Evolutionary conservation across 768 basidiomycete species (phyloP), one percentile per base, ranked within the genome.

Genomic region (Podaxis mareebaensis): DNA sequence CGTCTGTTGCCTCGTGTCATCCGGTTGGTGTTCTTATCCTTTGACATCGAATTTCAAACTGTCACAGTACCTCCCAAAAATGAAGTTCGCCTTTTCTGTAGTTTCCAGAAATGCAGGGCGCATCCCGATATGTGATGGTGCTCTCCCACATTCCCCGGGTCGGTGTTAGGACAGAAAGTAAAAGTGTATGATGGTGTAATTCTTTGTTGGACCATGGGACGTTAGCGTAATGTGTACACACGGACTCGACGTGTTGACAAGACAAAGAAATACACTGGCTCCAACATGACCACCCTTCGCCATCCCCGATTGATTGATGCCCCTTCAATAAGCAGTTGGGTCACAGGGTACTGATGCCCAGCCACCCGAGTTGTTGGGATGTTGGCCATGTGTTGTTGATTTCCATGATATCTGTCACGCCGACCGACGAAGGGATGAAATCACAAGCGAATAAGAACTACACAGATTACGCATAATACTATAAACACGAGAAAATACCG

Each of bases 221-320:
- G 11, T 38, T 20, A 22, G 42, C 4, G 13, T 17, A 42, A 53
- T 38, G 51, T 26, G 13, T 42, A 63, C 55, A 57, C 55, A 57
- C 46, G 28, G 30, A 57, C 38, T 5, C 52, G 11, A 4, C 12
- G 11, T 56, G 8, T n/a, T 40, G 54, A 49, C 61, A 57, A 53
- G 48, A 63, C 61, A 63, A 62, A 53, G 60, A 62, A 55, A 48
- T 51, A 60, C 53, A 61, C 53, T 62, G 42, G 54, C 61, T 42
- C 53, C 53, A 48, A 55, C 42, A 48, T 33, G n/a, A 10, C 26
- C n/a, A 55, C 61, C 61, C 61, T 49, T 49, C 4, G 46, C 20
- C 30, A n/a, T 30, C 15, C 2, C 39, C 26, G 42, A 54, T 26
- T 48, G 46, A 56, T 63, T 40, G 48, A 46, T 38, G 40, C 52